A percentile compares a stretch with the other conserved stretches of the same genome.
phyloP scores from a whole-genome alignment of 208 protist species.

The Zelonia costaricensis region DNA sequence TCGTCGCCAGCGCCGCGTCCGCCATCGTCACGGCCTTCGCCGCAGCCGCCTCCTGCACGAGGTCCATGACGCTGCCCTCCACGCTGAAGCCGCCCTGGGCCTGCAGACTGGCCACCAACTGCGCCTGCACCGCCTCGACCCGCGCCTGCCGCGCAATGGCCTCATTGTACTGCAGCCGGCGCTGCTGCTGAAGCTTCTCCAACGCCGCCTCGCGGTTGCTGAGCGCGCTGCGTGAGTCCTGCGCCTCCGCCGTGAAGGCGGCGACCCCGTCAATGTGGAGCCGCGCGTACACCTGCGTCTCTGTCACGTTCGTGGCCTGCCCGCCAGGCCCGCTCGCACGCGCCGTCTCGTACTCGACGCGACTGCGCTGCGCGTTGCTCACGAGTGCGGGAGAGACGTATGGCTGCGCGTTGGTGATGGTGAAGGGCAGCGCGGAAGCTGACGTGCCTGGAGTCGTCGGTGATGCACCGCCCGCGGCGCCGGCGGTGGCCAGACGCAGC shows the following conservation, averaged over 20 bases:
- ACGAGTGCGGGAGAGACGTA: slow-evolving; percentile 62
- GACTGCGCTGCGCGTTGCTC: slow-evolving; percentile 44
- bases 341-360: slow-evolving; percentile 70
- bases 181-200: slow-evolving; percentile 58
- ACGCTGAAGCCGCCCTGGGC: slow-evolving; percentile 24
- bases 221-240: slow-evolving; percentile 87
- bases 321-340: slow-evolving; percentile 85
- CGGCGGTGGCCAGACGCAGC: slow-evolving; percentile 19
- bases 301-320: slow-evolving; percentile 85
- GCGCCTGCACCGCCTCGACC: slow-evolving; percentile 38
- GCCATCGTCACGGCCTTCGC: slow-evolving; percentile 4
- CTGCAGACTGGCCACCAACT: slow-evolving; percentile 31
- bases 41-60: slow-evolving; percentile 26
- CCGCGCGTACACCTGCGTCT: slow-evolving; percentile 89
- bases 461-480: background rate
- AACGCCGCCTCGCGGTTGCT: slow-evolving; percentile 75
- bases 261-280: slow-evolving; percentile 70
- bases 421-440: slow-evolving; percentile 18
- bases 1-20: slow-evolving; percentile 29
- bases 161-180: slow-evolving; percentile 78
- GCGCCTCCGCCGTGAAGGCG: slow-evolving; percentile 73
- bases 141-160: slow-evolving; percentile 51
- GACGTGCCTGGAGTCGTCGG: too few species aligned
- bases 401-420: slow-evolving; percentile 40
- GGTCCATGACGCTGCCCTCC: slow-evolving; percentile 14